Percentiles rank a stretch among this genome's conserved stretches.
Evolutionary conservation across 2,329 filamentous ascomycete genomes (phyloP).

Genomic region (Didymellaceae sp.): DNA sequence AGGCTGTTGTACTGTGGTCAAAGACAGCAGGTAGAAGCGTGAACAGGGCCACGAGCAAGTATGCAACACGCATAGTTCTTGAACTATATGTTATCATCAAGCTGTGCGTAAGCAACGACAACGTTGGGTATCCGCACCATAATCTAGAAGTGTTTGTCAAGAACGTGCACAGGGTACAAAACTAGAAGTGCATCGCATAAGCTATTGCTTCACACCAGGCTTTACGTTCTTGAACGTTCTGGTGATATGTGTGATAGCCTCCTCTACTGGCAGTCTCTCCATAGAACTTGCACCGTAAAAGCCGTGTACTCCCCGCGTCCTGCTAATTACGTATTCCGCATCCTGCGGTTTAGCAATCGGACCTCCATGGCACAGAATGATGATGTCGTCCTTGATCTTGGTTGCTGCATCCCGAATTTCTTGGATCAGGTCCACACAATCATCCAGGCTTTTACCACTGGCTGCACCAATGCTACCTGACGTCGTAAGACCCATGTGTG

Average conservation of each 20-base stretch:
- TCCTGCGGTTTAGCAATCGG: slow-evolving; percentile 70
- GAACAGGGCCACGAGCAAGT: no score
- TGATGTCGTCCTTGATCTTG: slow-evolving; percentile 62
- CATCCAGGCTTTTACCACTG: slow-evolving; percentile 67
- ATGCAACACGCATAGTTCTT: no score
- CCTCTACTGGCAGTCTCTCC: slow-evolving; percentile 72
- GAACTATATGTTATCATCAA: no score
- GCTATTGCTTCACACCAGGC: not conserved
- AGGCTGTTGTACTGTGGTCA: no score
- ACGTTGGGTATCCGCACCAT: no score
- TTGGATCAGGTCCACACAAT: slow-evolving; percentile 68
- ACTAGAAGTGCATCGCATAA: no score
- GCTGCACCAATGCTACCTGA: slow-evolving; percentile 69
- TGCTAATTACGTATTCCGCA: slow-evolving; percentile 66
- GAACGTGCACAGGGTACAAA: no score
- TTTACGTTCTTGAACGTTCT: slow-evolving; percentile 59
- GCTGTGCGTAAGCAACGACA: no score
- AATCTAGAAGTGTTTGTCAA: no score
- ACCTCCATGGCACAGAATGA: slow-evolving; percentile 74
- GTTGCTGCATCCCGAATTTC: slow-evolving; percentile 67
- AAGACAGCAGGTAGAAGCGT: no score
- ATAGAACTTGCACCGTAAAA: slow-evolving; percentile 76
- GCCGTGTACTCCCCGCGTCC: slow-evolving; percentile 70
- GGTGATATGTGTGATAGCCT: slow-evolving; percentile 66
- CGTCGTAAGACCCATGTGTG: slow-evolving; percentile 72